Percentiles rank a stretch among this genome's conserved stretches.
phyloP scores from a whole-genome alignment of 2,329 filamentous ascomycete genomes.

The Acrocalymma vagum region DNA sequence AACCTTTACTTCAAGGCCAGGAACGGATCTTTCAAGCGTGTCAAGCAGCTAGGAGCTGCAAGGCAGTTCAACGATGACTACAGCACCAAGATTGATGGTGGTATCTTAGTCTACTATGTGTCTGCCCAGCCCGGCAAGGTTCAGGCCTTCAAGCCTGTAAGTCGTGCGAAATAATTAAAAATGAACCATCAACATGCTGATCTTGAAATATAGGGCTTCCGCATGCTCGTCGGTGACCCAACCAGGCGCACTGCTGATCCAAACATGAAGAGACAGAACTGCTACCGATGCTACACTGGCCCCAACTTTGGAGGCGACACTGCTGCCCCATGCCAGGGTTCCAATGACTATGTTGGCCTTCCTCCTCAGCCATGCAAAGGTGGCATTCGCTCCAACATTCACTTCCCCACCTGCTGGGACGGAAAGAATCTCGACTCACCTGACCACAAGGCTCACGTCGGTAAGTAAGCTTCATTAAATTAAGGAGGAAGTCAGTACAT shows the following conservation, averaged over 20 bases:
- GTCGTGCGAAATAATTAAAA: too few relatives aligned
- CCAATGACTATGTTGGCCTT: conserved; percentile 7
- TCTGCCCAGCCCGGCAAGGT: conserved; percentile 29
- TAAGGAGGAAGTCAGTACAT: conserved; percentile 12
- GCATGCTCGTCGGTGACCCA: conserved; percentile 53
- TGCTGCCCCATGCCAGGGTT: conserved; percentile 31
- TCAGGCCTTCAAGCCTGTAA: conserved; percentile 23
- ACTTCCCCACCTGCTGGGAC: conserved; percentile 50
- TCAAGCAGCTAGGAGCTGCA: conserved; percentile 21
- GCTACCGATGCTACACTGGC: conserved; percentile 54
- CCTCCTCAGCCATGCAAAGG: conserved; percentile 25
- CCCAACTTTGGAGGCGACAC: conserved; percentile 54
- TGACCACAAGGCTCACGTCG: conserved; percentile 66
- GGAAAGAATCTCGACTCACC: conserved; percentile 58
- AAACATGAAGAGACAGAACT: conserved; percentile 41
- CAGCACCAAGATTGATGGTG: conserved; percentile 31
- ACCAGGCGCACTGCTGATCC: conserved; percentile 18
- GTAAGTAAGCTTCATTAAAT: too few relatives aligned
- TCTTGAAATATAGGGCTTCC: too few relatives aligned
- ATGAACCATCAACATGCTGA: too few relatives aligned
- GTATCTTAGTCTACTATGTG: conserved; percentile 35
- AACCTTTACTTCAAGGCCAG: conserved; percentile 52
- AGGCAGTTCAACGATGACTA: conserved; percentile 35
- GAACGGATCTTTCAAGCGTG: conserved; percentile 52
- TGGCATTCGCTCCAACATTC: conserved; percentile 32